A percentile compares a stretch with the other conserved stretches of the same genome.
These are phyloP conservation scores for Byssoonygena ceratinophila DNA, from an alignment of 2,329 filamentous ascomycete genomes.

Conservation along the genomic window DNA sequence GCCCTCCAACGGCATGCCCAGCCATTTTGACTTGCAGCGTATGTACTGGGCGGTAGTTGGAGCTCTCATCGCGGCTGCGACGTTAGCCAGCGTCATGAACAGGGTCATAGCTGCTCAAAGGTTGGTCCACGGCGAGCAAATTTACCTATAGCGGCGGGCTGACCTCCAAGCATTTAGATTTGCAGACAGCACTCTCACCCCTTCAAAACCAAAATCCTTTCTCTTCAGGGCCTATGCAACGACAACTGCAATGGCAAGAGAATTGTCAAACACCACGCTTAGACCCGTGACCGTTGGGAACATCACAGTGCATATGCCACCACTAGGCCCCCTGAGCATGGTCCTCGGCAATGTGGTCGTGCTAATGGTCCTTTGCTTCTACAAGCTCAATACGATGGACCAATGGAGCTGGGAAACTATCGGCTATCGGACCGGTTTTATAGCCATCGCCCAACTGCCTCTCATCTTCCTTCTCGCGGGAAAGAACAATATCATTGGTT, in stretches of 20 bases:
- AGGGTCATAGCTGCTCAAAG: constrained; percentile 41
- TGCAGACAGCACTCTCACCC: constrained; percentile 34
- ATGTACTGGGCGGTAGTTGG: constrained; percentile 46
- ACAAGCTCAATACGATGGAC: constrained; percentile 43
- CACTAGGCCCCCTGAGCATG: constrained; percentile 30
- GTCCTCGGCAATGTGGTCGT: constrained; percentile 39
- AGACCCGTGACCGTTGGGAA: constrained; percentile 26
- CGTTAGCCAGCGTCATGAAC: constrained; percentile 37
- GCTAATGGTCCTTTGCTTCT: constrained; percentile 47
- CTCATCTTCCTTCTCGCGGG: constrained; percentile 47
- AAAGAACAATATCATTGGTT: constrained; percentile 45
- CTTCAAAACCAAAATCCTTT: constrained; percentile 45
- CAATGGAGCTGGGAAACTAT: constrained; percentile 46
- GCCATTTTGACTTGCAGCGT: constrained; percentile 40
- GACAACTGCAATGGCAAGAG: constrained; percentile 44
- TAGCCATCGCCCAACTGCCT: constrained; percentile 45
- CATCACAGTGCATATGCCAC: constrained; percentile 30
- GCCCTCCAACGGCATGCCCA: constrained; percentile 30
- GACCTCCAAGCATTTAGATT: constrained; percentile 30
- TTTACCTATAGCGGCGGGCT: not conserved
- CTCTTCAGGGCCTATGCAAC: constrained; percentile 43
- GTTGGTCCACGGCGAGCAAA: constrained; percentile 25
- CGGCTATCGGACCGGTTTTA: constrained; percentile 46
- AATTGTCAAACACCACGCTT: constrained; percentile 41
- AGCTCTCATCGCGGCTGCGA: constrained; percentile 28